Conservation (phyloP, 352 stramenopile species). For the Phytophthora kernoviae region DNA sequence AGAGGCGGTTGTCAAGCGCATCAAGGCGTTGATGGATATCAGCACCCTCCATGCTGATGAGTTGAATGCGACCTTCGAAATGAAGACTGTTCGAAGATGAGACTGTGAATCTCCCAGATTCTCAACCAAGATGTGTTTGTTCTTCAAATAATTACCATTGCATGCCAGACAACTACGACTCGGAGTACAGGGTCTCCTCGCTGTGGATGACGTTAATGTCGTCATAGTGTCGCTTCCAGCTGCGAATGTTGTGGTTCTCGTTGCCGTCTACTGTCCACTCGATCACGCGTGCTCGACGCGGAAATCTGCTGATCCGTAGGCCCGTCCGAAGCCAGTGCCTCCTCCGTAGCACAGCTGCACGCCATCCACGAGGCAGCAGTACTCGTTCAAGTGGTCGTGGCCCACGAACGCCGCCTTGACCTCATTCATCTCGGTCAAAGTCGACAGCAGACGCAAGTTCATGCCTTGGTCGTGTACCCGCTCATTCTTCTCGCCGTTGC, state of each 20-base stretch:
- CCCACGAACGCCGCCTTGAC: slow-evolving; percentile 67
- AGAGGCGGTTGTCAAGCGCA: slow-evolving; percentile 16
- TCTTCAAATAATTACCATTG: slow-evolving; percentile 26
- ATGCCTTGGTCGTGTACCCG: slow-evolving; percentile 37
- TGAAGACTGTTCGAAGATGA: slow-evolving; percentile 1
- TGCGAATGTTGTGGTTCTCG: slow-evolving; percentile 46
- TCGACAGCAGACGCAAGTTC: slow-evolving; percentile 49
- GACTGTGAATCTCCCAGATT: background rate
- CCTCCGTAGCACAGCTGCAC: slow-evolving; percentile 67
- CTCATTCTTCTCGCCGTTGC: slow-evolving; percentile 47
- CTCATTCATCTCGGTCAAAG: slow-evolving; percentile 52
- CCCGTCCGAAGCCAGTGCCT: slow-evolving; percentile 46
- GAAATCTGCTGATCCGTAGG: slow-evolving; percentile 40
- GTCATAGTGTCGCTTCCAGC: slow-evolving; percentile 48
- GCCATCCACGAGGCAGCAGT: slow-evolving; percentile 44
- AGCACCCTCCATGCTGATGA: background rate
- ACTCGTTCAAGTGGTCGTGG: slow-evolving; percentile 72
- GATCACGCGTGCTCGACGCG: slow-evolving; percentile 55
- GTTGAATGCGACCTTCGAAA: background rate
- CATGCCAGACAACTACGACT: slow-evolving; percentile 17
- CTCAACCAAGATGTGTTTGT: background rate
- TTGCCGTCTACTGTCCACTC: slow-evolving; percentile 51
- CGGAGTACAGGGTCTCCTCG: slow-evolving; percentile 36
- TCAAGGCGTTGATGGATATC: slow-evolving; percentile 6
- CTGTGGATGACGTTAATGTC: slow-evolving; percentile 24